Evolutionary conservation across 2,329 filamentous ascomycete species (phyloP), one percentile per base, ranked within the genome.

Genomic region (Ilyonectria sp.): DNA sequence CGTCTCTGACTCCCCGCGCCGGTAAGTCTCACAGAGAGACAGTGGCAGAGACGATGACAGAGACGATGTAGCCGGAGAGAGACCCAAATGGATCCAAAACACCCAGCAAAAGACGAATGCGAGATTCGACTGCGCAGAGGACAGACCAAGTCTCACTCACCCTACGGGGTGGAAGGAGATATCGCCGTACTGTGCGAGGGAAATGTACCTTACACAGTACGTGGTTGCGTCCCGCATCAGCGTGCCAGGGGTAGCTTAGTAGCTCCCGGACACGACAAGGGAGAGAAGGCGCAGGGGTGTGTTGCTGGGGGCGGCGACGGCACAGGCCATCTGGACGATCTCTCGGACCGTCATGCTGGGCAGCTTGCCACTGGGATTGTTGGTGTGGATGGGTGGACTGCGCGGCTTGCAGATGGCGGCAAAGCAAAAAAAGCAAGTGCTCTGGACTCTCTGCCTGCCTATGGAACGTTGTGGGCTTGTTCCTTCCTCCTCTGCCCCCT

Each of bases 281-380:
- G 19, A 52, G 17, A 60, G 33, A 31, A 52, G 50, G n/a, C 35
- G 47, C 17, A 54, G 59, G 26, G 54, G 63, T 40, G 46, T 21
- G 56, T 37, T 15, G 13, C 29, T 53, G 47, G 43, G 60, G 46
- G 54, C 60, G 53, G 29, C 58, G 26, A 21, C 59, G 54, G 63
- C 66, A 59, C 67, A 68, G 60, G 63, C 63, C 71, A 69, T 65
- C 59, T 65, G 52, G 69, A 65, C 64, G 71, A 73, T 73, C 65
- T 68, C 52, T 52, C 69, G 68, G 69, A 66, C 67, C 53, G 65
- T 47, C 55, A 31, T 58, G 37, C 44, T 56, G 29, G 23, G 15
- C 17, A n/a, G 26, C 43, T 57, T 43, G 21, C 23, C 29, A 17
- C 5, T 35, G 31, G 47, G 13, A 7, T 19, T n/a, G 40, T 43